Conservation (phyloP, 2,329 filamentous ascomycete species). For the Colletotrichum lupini region DNA sequence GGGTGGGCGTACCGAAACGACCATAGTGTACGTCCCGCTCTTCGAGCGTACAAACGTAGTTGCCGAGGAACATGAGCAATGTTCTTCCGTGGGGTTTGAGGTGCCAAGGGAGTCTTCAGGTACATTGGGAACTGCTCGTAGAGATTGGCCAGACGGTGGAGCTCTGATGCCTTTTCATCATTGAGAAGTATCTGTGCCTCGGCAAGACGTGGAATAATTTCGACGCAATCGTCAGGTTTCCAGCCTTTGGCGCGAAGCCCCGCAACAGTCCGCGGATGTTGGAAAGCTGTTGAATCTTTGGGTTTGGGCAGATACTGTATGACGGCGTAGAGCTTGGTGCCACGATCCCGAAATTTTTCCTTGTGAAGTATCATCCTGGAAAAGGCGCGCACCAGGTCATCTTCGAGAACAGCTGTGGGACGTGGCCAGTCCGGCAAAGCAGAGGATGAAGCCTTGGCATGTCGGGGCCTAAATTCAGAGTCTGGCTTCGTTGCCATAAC, state of each 20-base stretch:
- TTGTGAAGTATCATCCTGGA: background rate
- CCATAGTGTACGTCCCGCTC: background rate
- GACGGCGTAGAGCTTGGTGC: background rate
- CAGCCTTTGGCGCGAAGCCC: background rate
- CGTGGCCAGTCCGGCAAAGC: background rate
- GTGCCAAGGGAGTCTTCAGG: background rate
- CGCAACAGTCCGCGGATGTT: background rate
- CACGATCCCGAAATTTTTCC: background rate
- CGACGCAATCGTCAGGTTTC: background rate
- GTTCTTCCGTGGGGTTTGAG: background rate
- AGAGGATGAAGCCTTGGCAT: background rate
- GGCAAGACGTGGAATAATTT: background rate
- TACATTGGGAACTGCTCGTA: constrained; percentile 1
- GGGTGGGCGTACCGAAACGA: background rate
- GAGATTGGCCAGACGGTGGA: background rate
- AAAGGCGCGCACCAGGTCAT: background rate
- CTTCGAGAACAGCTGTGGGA: background rate
- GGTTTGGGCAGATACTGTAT: background rate
- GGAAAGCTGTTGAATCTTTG: too few relatives aligned
- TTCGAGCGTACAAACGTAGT: background rate
- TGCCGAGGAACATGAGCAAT: background rate
- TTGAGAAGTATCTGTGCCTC: background rate
- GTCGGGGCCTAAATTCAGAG: background rate
- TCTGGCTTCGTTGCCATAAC: background rate
- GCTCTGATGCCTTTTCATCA: background rate